Evolutionary conservation across 1,139 yeast genomes (phyloP), one percentile per base, ranked within the genome.

Genomic region (Zygoascus hellenicus): DNA sequence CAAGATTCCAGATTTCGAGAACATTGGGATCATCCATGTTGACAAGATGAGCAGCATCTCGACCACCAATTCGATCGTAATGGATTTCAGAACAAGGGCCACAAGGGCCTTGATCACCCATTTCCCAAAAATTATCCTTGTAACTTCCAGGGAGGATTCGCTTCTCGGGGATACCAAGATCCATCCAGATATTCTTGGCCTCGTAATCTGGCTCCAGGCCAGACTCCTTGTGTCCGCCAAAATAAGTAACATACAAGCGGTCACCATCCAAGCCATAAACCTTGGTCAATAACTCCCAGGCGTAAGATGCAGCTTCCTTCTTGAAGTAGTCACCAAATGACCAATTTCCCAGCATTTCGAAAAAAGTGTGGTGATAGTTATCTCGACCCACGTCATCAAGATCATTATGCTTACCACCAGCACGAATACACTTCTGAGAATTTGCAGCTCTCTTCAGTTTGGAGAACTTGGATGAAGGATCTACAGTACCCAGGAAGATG

Each of bases 91-190:
- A 86, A 72, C 98, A 94, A 45, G 99, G 99, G 54, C 99, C 99
- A 74, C 99, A 92, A 41, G 99, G 99, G 56, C 99, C 99, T 72
- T 90, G 97, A 64, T 94, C 99, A 59, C 99, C 99, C 99, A 92
- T 92, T 74, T 94, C 99, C 99, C 99, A 92, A 68, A 92, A 92
- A 72, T 92, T 92, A 66, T 92, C 99, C 64, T 81, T 74, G 48
- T 82, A 86, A 56, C 81, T 74, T 50, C 98, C 99, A 19, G 97
- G 96, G 57, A 92, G 73, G 58, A 92, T 90, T 65, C 89, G 97
- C 65, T 83, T 92, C 57, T 87, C 96, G 30, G 81, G 77, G 50
- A 92, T 95, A 57, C 99, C 99, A 38, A 83, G 84, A 34, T 76
- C 78, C 54, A 75, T 70, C 99, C 99, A 92, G 54, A 81, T 72